These are phyloP conservation scores for Fusarium graminum DNA, from an alignment of 2,329 filamentous ascomycete species.

Conservation along the genomic window DNA sequence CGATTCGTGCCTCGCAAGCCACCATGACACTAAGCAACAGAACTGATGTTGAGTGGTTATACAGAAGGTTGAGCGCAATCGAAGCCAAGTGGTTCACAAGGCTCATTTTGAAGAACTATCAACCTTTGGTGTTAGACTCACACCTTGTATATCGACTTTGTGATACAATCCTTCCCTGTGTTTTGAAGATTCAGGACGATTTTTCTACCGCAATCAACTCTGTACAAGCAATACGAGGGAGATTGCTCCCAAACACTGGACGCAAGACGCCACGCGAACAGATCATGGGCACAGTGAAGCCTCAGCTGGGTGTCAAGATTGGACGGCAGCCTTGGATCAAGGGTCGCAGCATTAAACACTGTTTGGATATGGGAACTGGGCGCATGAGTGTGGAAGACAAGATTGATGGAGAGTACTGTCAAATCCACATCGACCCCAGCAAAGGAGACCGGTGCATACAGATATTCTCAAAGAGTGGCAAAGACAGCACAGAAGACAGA, in stretches of 20 bases:
- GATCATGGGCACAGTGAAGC: slow-evolving; percentile 58
- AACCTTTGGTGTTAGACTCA: slow-evolving; percentile 74
- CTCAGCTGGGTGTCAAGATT: slow-evolving; percentile 71
- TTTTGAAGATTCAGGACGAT: slow-evolving; percentile 78
- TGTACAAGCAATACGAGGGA: slow-evolving; percentile 56
- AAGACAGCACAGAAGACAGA: slow-evolving; percentile 84
- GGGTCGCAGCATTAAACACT: slow-evolving; percentile 79
- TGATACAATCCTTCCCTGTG: slow-evolving; percentile 76
- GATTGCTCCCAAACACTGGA: slow-evolving; percentile 37
- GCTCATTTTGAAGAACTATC: slow-evolving; percentile 80
- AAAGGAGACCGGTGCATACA: slow-evolving; percentile 70
- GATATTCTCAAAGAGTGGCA: slow-evolving; percentile 93
- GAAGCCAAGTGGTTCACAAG: slow-evolving; percentile 92
- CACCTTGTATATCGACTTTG: slow-evolving; percentile 68
- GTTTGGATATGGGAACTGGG: slow-evolving; percentile 71
- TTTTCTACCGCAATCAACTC: slow-evolving; percentile 71
- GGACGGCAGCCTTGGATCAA: slow-evolving; percentile 75
- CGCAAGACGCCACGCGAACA: slow-evolving; percentile 30
- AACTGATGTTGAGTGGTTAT: slow-evolving; percentile 67
- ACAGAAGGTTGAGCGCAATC: slow-evolving; percentile 69
- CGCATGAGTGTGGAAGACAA: slow-evolving; percentile 83
- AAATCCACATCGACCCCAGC: slow-evolving; percentile 81
- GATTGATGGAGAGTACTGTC: slow-evolving; percentile 90
- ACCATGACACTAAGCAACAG: slow-evolving; percentile 51
- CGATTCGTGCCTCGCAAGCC: slow-evolving; percentile 60